These are phyloP conservation scores for Fraxinus americana DNA, from an alignment of 257 asterid species.

Conservation along the genomic window DNA sequence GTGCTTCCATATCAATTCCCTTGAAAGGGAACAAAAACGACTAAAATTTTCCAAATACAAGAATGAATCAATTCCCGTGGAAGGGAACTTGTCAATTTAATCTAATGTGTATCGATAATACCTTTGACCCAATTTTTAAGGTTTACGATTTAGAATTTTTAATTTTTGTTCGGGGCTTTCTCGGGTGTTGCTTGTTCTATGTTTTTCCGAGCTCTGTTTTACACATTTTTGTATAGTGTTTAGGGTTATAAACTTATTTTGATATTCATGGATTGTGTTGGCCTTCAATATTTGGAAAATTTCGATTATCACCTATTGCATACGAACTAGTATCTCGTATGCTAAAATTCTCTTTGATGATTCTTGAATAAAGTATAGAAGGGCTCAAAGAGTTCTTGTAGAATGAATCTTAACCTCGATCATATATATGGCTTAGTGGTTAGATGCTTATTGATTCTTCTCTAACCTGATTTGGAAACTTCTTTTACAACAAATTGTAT, in stretches of 20 bases:
- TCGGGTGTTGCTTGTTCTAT: not conserved
- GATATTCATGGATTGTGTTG: not conserved
- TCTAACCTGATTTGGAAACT: not conserved
- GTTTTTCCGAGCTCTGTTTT: no score
- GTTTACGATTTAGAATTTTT: not conserved
- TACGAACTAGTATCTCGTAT: not conserved
- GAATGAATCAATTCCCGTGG: not conserved
- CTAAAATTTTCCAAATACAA: not conserved
- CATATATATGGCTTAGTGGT: not conserved
- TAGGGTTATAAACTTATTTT: not conserved
- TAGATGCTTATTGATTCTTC: constrained; percentile 6
- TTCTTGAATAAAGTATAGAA: not conserved
- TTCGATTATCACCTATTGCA: not conserved
- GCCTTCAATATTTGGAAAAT: not conserved
- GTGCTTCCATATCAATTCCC: not conserved
- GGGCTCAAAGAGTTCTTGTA: not conserved
- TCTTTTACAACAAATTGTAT: constrained; percentile 16
- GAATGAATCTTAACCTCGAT: not conserved
- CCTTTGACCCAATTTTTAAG: not conserved
- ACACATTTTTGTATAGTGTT: no score
- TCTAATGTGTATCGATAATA: no score
- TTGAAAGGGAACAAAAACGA: no score
- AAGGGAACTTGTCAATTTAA: no score
- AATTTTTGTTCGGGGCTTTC: not conserved
- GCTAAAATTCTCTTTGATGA: not conserved